Percentiles rank a stretch among this genome's conserved stretches.
phyloP scores from a whole-genome alignment of 2,329 filamentous ascomycete species.

The Aspergillus nomiae region DNA sequence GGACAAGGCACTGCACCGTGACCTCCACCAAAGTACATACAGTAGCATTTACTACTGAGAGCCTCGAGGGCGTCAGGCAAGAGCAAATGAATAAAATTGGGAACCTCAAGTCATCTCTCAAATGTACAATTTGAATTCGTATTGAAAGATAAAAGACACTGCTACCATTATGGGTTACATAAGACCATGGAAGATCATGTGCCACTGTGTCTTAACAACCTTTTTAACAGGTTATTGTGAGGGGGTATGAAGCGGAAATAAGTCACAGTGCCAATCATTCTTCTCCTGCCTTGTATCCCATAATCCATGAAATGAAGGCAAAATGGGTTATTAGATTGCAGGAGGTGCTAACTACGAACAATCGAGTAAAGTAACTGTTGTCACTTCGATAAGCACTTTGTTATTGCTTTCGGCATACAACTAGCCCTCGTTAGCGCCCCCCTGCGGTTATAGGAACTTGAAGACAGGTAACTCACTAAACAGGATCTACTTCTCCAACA shows the following conservation, averaged over 20 bases:
- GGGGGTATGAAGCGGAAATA: constrained; percentile 45
- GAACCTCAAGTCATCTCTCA: background rate
- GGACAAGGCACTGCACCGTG: background rate
- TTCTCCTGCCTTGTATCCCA: constrained; percentile 74
- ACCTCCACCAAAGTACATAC: background rate
- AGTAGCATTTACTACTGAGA: background rate
- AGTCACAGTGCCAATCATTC: constrained; percentile 46
- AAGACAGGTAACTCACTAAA: constrained; percentile 64
- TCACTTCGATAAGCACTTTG: constrained; percentile 56
- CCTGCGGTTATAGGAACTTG: background rate
- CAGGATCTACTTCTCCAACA: constrained; percentile 78
- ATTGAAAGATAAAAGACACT: background rate
- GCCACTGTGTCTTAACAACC: constrained; percentile 44
- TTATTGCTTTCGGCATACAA: constrained; percentile 72
- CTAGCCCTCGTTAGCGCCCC: constrained; percentile 34
- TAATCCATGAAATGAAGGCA: constrained; percentile 52
- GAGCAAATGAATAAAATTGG: too few relatives aligned
- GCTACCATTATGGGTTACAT: background rate
- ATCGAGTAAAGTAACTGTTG: background rate
- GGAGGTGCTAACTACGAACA: constrained; percentile 49
- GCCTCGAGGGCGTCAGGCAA: background rate
- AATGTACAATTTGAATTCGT: background rate
- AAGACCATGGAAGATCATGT: constrained; percentile 35
- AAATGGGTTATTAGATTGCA: constrained; percentile 71
- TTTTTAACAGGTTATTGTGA: constrained; percentile 35